Evolutionary conservation across 169 alveolate genomes (phyloP), one percentile per base, ranked within the genome.

Genomic region (Eimeria necatrix): DNA sequence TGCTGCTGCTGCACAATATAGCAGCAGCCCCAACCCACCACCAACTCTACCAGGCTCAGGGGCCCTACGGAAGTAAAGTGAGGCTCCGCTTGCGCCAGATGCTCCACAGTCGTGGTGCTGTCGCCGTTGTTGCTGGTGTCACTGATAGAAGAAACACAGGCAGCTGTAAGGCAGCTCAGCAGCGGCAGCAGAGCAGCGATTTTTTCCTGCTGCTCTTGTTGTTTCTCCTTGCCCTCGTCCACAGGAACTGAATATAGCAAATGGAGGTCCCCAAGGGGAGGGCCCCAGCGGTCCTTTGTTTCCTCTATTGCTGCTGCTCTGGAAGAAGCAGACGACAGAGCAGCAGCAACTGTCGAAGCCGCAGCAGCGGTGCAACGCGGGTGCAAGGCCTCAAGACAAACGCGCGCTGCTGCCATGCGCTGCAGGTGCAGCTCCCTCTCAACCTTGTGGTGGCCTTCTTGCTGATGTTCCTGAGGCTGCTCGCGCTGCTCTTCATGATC

Each of bases 281-380:
- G n/a, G 26, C 22, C 32, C 78, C 22, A n/a, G 18, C 53, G 74
- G 5, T 5, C 52, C 53, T 12, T n/a, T 48, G n/a, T 64, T 49
- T 12, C 89, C 0, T 46, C 89, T 49, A 9, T 64, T 46, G 70
- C 70, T 48, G 89, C 89, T 48, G 89, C 22, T 41, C 52, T 12
- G 18, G 84, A 22, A 7, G 53, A 22, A 5, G 84, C 84, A 0
- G 84, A 22, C 8, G 84, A 22, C 22, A 73, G 53, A 7, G 53
- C 49, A 22, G 84, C 84, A 73, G 56, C 84, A 41, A 73, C 84
- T 26, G 49, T n/a, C 12, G 78, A 16, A 18, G 78, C 78, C 12
- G 78, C 78, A n/a, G 78, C 78, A 68, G 78, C 78, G 0, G 84
- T 73, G n/a, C 84, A 73, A 51, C 84, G 84, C 18, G 84, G 84